Base-by-base conservation (phyloP, 306 rosid species). In the Glycine latifolia region DNA sequence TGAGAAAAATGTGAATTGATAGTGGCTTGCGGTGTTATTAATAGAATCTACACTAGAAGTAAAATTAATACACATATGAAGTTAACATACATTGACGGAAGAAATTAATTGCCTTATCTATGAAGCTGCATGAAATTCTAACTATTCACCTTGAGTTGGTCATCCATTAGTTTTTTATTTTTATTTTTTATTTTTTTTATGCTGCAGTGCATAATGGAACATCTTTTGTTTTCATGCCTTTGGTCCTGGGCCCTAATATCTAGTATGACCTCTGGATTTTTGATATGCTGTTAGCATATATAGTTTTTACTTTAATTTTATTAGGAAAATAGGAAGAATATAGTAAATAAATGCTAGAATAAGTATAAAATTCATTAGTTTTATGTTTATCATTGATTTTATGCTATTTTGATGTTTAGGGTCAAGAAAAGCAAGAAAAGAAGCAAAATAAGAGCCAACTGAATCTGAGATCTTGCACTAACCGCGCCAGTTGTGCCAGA, bases 1-100 rank as follows among this genome's bases (percentile, higher is more conserved):
- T 26, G 70, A 58, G 56, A 46, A 79, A 56, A 55, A 55, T 44
- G 14, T 47, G 55, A n/a, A 33, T 65, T 65, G 2, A n/a, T 65
- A 66, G 65, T 37, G 52, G 41, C 65, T 66, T 66, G 46, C 43
- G 7, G 50, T 39, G 74, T 39, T 52, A 4, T 52, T 75, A 6
- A 15, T 15, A 35, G 26, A 15, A 52, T 67, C 16, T 11, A 33
- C 44, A 35, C 26, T 33, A 31, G 77, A 66, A 67, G 75, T 50
- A 37, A 77, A 77, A 37, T 65, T 48, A 65, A 14, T 49, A 6
- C 37, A 35, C 8, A 7, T 52, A 54, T 71, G 49, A 72, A 69
- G 76, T 48, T 0, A 71, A 71, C 11, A 47, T 39, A 4, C 56
- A 9, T 16, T 3, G 5, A 16, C 1, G 2, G 55, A 17, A 10